phyloP scores from a whole-genome alignment of 805 yeast species.

The Starmerella apicola region DNA sequence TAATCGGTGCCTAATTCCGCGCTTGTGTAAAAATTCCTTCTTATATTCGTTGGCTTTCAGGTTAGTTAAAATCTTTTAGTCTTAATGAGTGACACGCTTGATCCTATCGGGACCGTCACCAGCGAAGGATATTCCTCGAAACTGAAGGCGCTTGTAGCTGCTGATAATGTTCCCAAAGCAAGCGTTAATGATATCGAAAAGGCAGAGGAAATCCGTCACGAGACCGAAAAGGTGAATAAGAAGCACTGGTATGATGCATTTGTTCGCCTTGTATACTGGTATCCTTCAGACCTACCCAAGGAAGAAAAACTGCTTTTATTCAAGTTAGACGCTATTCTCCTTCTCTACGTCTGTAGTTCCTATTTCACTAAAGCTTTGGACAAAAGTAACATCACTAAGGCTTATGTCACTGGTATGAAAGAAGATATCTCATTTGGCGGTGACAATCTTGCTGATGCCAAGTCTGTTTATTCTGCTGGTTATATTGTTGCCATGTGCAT shows the following conservation, averaged over 20 bases:
- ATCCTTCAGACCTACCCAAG: conserved; percentile 22
- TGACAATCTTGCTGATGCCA: conserved; percentile 37
- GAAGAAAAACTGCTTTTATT: conserved; percentile 23
- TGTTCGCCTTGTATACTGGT: conserved; percentile 24
- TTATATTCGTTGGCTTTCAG: too few species aligned
- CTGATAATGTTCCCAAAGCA: too few species aligned
- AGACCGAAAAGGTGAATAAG: conserved; percentile 7
- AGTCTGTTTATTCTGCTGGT: conserved; percentile 34
- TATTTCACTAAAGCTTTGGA: conserved; percentile 42
- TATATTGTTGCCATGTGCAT: conserved; percentile 38
- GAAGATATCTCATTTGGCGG: conserved; percentile 34
- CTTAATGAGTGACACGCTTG: too few species aligned
- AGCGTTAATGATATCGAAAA: neutral
- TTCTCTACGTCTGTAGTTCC: conserved; percentile 28
- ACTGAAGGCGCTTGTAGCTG: neutral
- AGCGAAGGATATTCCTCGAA: too few species aligned
- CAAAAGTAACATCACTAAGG: conserved; percentile 37
- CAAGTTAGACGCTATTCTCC: conserved; percentile 27
- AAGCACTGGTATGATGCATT: conserved; percentile 24
- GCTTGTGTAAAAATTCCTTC: too few species aligned
- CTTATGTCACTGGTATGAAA: conserved; percentile 48
- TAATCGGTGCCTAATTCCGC: too few species aligned
- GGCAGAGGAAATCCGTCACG: neutral
- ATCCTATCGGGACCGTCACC: too few species aligned
- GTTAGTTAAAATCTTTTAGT: too few species aligned